Base-by-base conservation (phyloP, 2,329 filamentous ascomycete genomes). In the Colletotrichum sidae region DNA sequence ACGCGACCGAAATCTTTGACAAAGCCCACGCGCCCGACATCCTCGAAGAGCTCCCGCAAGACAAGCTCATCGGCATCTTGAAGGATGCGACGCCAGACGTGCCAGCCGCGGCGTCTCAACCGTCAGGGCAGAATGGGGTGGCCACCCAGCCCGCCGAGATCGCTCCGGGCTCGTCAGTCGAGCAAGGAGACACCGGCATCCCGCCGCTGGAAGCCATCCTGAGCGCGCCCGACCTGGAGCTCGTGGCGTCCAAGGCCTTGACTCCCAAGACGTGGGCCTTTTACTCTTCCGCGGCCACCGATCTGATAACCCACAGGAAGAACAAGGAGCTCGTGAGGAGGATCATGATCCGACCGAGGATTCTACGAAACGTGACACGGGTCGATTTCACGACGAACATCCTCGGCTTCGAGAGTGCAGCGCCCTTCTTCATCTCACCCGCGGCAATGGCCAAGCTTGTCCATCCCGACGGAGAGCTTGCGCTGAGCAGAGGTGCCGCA, bases 231-330 rank as follows among this genome's bases (percentile, higher is more conserved):
- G 78, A 79, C 52, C 78, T 79, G 50, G 76, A 79, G 55, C 57
- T 68, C 8, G 71, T 77, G 1, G 78, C 78, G 1, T 68, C 76
- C 51, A 67, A 69, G 17, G 68, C 73, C 33, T 63, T 79, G 1
- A 62, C 72, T 17, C 41, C 52, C 0, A 65, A 66, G 44, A 57
- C 52, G 1, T 67, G 66, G 66, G 66, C 91, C 47, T 97, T 79
- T 97, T 17, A 97, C 80, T 95, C 87, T 77, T 96, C 92, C 1
- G 92, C 91, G 1, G 83, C 86, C 58, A 93, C 97, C 75, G 93
- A 97, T 75, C 96, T 96, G 75, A 76, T 77, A 12, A 86, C 90
- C 76, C 96, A 96, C 81, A 91, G 88, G 72, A 77, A 82, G 33
- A 90, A 91, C 33, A 97, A 93, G 77, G 85, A 85, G 45, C 85